Evolutionary conservation across 2,329 filamentous ascomycete species (phyloP), one percentile per base, ranked within the genome.

Genomic region (Chrysoporthe deuterocubensis): DNA sequence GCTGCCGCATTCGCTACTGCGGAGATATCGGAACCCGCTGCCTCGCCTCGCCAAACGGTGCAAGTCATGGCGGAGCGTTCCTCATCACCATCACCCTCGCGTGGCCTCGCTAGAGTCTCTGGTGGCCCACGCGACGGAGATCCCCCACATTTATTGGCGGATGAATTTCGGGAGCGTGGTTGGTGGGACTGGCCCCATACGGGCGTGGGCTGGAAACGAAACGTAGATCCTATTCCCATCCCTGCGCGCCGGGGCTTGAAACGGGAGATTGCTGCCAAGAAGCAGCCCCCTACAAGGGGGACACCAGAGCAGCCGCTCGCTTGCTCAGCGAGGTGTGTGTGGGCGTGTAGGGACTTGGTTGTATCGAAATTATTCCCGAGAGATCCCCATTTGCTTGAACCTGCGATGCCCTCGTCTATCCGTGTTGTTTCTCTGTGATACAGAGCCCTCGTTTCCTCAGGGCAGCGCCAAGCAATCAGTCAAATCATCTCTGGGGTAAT

Each of bases 251-350:
- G 13, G 11, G 26, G 11, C 26, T 13, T 60, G 57, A 60, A 60
- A 60, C 57, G n/a, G 44, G 34, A 32, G 26, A 18, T n/a, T 58
- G 32, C 16, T 40, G 54, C 57, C 57, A 44, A 59, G 57, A 40
- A 21, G 3, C 34, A n/a, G 26, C 34, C 57, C 54, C 57, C 40
- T 26, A n/a, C 11, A 42, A 13, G 21, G 37, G 37, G 57, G n/a
- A 43, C 3, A 18, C 8, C 54, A 2, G 9, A 50, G 46, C 7
- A 11, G 50, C 9, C 4, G n/a, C 32, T 18, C 40, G 57, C 57
- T 21, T 42, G 21, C 57, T 43, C 34, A n/a, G 21, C 13, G 40
- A 16, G 16, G 50, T 54, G 50, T 14, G 26, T 54, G 32, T 6
- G 37, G 37, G 50, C 26, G 26, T 26, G 26, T 26, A 26, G 4